Evolutionary conservation across 1,284 basidiomycete species (phyloP), one percentile per base, ranked within the genome.

Genomic region (Waitea zeae): DNA sequence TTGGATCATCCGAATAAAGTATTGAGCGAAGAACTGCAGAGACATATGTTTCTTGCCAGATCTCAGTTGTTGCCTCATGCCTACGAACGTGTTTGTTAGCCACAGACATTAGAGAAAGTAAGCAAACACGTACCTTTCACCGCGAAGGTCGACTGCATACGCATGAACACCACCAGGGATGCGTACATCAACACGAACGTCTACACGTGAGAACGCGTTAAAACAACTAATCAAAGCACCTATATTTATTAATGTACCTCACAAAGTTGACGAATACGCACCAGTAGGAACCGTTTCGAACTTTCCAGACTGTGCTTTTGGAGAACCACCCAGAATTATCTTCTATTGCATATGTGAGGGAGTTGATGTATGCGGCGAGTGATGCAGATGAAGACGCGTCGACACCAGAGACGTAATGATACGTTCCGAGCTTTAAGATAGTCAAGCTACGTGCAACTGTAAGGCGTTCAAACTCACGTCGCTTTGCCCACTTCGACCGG

Each of bases 31-130:
- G 67, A 11, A 96, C 54, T 1, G 92, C 90, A 3, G 93, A 96
- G 1, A 97, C 71, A 50, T 93, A 97, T 1, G 90, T 92, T 59
- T 98, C 93, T 53, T 88, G 86, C 93, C 93, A 98, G 20, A 98
- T 74, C 33, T 89, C 84, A 0, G 81, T 68, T 0, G 88, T 90
- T 4, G 90, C 81, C 52, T 93, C 86, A 47, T 95, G 90, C 44
- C 87, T 89, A 45, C 14, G n/a, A n/a, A n/a, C n/a, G n/a, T n/a
- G n/a, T n/a, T 18, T 3, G 22, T 30, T 32, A 24, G 14, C 26
- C 12, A 12, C 17, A 18, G 35, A 31, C 12, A 20, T n/a, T n/a
- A n/a, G n/a, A n/a, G n/a, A n/a, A n/a, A n/a, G n/a, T n/a, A n/a
- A n/a, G n/a, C n/a, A n/a, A 20, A n/a, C 7, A 58, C 73, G 43